Conservation (phyloP, 2,329 filamentous ascomycete genomes). For the Incumbomyces lentus region DNA sequence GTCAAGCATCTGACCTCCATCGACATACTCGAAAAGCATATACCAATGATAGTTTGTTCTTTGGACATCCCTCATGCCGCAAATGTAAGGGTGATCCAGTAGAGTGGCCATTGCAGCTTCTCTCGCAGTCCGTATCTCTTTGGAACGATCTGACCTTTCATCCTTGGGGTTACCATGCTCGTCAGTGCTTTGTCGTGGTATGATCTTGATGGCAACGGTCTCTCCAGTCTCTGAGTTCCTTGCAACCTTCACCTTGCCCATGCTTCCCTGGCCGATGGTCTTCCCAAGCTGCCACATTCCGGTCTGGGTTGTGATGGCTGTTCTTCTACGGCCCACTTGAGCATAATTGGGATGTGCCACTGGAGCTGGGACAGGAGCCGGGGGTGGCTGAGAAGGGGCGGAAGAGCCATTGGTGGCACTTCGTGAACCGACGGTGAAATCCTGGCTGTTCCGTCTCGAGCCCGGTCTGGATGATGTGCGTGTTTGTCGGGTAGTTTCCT, state of each 20-base stretch:
- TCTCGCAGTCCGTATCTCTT: conserved; percentile 87
- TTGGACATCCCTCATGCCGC: conserved; percentile 87
- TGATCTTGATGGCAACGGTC: conserved; percentile 96
- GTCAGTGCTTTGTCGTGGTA: conserved; percentile 79
- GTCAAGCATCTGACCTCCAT: conserved; percentile 97
- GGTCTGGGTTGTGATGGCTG: conserved; percentile 78
- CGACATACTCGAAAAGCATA: conserved; percentile 99
- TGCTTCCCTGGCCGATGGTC: conserved; percentile 93
- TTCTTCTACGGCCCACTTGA: conserved; percentile 46
- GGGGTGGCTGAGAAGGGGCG: conserved; percentile 37
- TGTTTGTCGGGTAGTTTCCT: conserved; percentile 43
- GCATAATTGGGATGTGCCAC: conserved; percentile 27
- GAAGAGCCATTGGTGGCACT: conserved; percentile 44
- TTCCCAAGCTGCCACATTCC: conserved; percentile 94
- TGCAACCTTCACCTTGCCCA: conserved; percentile 97
- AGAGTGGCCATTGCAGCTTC: conserved; percentile 95
- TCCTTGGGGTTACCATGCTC: conserved; percentile 64
- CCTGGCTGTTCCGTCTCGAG: conserved; percentile 34
- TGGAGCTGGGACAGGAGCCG: conserved; percentile 25
- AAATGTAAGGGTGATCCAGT: conserved; percentile 89
- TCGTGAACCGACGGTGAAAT: conserved; percentile 39
- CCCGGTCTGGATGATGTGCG: conserved; percentile 31
- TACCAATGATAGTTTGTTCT: conserved; percentile 98
- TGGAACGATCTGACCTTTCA: conserved; percentile 88
- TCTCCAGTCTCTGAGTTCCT: conserved; percentile 82